Percentiles rank a stretch among this genome's conserved stretches.
Conservation (phyloP, 2,329 filamentous ascomycete species). For the Fusarium proliferatum region DNA sequence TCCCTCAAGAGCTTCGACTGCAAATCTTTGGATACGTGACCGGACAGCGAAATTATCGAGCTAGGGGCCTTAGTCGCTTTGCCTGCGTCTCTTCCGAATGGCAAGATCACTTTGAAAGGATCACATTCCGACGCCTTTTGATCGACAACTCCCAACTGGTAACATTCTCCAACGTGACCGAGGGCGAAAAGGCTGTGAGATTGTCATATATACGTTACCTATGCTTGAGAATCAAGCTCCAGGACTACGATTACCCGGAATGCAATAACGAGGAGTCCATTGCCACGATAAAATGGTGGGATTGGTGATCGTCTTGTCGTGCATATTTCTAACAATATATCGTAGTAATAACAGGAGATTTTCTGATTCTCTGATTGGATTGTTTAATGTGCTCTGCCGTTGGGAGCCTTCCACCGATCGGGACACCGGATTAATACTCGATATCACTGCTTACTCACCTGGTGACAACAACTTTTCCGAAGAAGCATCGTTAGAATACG, state of each 20-base stretch:
- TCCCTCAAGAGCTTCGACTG: neutral
- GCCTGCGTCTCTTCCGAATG: neutral
- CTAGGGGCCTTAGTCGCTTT: accelerated
- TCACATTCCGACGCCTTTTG: neutral
- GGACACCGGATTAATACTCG: too few relatives aligned
- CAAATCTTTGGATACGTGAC: neutral
- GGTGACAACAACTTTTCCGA: too few relatives aligned
- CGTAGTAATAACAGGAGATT: neutral
- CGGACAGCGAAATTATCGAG: neutral
- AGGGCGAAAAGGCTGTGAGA: neutral
- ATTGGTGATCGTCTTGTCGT: too few relatives aligned
- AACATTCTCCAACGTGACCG: accelerated
- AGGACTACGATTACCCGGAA: neutral
- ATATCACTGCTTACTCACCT: too few relatives aligned
- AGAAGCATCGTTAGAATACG: too few relatives aligned
- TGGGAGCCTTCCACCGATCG: too few relatives aligned
- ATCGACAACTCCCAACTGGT: neutral
- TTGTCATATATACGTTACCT: neutral
- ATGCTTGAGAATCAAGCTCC: neutral
- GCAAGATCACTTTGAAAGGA: neutral
- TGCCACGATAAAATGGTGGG: neutral
- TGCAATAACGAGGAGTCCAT: neutral
- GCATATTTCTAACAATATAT: neutral
- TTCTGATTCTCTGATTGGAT: too few relatives aligned
- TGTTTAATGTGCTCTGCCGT: too few relatives aligned